Evolutionary conservation across 306 rosid genomes (phyloP).

Genomic region (Clitoria ternatea): DNA sequence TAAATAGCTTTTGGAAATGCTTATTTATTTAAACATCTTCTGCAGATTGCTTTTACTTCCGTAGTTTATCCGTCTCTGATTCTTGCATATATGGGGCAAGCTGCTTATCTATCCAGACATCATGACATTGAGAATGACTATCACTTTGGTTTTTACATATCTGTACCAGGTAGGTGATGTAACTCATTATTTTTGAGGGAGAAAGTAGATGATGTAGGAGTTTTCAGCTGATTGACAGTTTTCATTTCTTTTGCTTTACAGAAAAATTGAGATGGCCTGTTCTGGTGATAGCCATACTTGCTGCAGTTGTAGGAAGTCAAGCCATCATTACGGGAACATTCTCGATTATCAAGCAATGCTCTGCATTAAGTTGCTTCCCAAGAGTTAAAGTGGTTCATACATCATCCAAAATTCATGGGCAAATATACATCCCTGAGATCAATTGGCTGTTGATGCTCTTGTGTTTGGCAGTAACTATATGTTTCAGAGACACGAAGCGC

Average conservation of each 20-base stretch:
- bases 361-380: constrained; percentile 89
- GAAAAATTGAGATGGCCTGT: constrained; percentile 87
- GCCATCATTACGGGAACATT: constrained; percentile 95
- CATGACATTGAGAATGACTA: constrained; percentile 23
- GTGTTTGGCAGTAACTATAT: constrained; percentile 80
- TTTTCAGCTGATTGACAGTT: constrained; percentile 29
- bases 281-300: constrained; percentile 84
- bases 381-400: constrained; percentile 89
- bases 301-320: constrained; percentile 97
- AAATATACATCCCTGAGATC: constrained; percentile 92
- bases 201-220: constrained; percentile 17
- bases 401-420: constrained; percentile 90
- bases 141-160: constrained; percentile 74
- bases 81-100: constrained; percentile 99
- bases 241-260: constrained; percentile 36
- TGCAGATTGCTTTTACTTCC: constrained; percentile 94
- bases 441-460: constrained; percentile 89
- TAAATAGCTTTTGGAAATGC: neutral
- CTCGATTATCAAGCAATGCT: constrained; percentile 91
- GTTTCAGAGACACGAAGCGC: constrained; percentile 81
- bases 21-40: constrained; percentile 21
- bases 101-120: constrained; percentile 80
- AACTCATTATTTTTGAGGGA: constrained; percentile 16
- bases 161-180: constrained; percentile 77
- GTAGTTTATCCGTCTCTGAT: constrained; percentile 88